These are phyloP conservation scores for Stemphylium beticola DNA, from an alignment of 2,329 filamentous ascomycete species.

Conservation along the genomic window DNA sequence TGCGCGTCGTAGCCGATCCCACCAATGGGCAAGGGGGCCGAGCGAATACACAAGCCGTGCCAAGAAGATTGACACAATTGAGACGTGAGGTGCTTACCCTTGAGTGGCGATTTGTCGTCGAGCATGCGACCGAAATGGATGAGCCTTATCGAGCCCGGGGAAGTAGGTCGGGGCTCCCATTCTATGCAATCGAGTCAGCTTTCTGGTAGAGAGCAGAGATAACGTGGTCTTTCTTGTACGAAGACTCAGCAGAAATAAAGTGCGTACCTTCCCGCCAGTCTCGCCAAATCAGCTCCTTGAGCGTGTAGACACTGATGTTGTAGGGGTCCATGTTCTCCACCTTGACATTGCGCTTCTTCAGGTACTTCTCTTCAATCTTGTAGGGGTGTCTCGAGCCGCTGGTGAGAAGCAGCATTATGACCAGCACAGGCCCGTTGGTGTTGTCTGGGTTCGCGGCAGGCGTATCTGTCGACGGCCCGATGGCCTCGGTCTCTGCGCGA, in stretches of 20 bases:
- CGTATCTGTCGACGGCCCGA: slow-evolving; percentile 55
- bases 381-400: slow-evolving; percentile 87
- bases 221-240: neutral
- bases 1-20: slow-evolving; percentile 3
- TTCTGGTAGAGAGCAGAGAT: neutral
- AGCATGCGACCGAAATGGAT: slow-evolving; percentile 92
- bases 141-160: slow-evolving; percentile 85
- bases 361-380: slow-evolving; percentile 85
- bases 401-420: slow-evolving; percentile 83
- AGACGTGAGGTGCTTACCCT: slow-evolving; percentile 65
- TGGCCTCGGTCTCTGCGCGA: slow-evolving; percentile 53
- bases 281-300: slow-evolving; percentile 91
- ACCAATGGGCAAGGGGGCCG: slow-evolving; percentile 19
- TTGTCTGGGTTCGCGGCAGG: slow-evolving; percentile 49
- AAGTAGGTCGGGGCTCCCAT: slow-evolving; percentile 86
- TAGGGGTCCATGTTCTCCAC: slow-evolving; percentile 81
- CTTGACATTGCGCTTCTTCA: slow-evolving; percentile 78
- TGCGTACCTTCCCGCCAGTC: slow-evolving; percentile 80
- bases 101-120: slow-evolving; percentile 84
- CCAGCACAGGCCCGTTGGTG: slow-evolving; percentile 57
- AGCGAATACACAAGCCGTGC: slow-evolving; percentile 28
- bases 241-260: neutral
- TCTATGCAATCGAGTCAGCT: slow-evolving; percentile 55
- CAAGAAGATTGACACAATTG: slow-evolving; percentile 18
- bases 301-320: slow-evolving; percentile 88